Percentiles rank a stretch among this genome's conserved stretches.
phyloP scores from a whole-genome alignment of 2,329 filamentous ascomycete genomes.

The Xylariaceae sp. region DNA sequence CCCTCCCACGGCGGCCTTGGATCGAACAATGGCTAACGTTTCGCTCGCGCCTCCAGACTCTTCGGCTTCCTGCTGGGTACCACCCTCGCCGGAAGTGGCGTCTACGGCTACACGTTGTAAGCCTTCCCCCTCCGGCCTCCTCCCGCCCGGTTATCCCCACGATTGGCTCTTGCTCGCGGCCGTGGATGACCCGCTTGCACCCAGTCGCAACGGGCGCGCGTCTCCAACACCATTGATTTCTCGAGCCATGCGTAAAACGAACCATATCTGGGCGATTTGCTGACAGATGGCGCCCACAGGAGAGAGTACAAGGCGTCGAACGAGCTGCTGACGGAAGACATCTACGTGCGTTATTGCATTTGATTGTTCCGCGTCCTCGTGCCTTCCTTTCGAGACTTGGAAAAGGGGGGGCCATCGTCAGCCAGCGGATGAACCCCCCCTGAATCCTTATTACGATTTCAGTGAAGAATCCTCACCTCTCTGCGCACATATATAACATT shows the following conservation, averaged over 20 bases:
- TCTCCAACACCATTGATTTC: background rate
- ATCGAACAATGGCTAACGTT: conserved; percentile 1
- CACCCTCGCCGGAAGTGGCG: conserved; percentile 66
- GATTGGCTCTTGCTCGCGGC: background rate
- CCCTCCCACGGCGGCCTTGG: no score
- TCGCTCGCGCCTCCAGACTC: conserved; percentile 45
- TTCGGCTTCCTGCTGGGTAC: conserved; percentile 88
- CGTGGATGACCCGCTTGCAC: background rate
- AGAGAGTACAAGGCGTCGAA: conserved; percentile 92
- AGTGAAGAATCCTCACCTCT: conserved; percentile 15
- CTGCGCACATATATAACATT: background rate
- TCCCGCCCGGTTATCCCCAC: no score
- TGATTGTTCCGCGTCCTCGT: conserved; percentile 24
- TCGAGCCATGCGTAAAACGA: background rate
- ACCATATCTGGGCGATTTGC: no score
- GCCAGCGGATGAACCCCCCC: conserved; percentile 3
- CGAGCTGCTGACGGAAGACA: conserved; percentile 88
- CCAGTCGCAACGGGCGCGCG: no score
- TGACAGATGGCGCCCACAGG: conserved; percentile 10
- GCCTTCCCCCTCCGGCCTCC: conserved; percentile 9
- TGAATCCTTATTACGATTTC: conserved; percentile 12
- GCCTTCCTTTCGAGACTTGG: background rate
- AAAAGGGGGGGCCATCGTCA: conserved; percentile 5
- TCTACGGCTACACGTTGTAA: conserved; percentile 81
- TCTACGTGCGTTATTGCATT: conserved; percentile 67